Base-by-base conservation (phyloP, 2,329 filamentous ascomycete species). In the Exophiala sp. region DNA sequence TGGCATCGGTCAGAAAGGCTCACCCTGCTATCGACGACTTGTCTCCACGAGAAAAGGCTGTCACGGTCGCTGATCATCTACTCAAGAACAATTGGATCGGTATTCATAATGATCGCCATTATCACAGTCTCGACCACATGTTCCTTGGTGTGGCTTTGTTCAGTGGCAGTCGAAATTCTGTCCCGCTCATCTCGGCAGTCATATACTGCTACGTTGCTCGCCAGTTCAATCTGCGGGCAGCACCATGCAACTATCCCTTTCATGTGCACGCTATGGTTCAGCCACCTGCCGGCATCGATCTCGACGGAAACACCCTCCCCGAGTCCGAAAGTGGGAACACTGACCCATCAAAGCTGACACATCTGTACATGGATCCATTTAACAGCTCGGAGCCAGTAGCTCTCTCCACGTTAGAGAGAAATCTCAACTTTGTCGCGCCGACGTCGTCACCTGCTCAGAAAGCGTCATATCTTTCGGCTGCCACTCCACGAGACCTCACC, bases 151-250 rank as follows among this genome's bases (percentile, higher is more conserved):
- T 95, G 57, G 89, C 88, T 3, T 75, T 97, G 40, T 84, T 83
- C 34, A 84, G 88, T 46, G 73, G 81, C 5, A 78, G 81, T 0
- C 90, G 95, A 65, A 85, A 88, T 24, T 92, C 91, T 1, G 78
- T 96, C 7, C 94, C 92, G 1, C 78, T 96, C 47, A 87, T 96
- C 57, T 94, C 90, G 1, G 87, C 87, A 51, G 87, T 86, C 55
- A 95, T 97, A 58, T 99, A 87, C 71, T 94, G 88, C 65, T 85
- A 84, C 53, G 70, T 97, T 12, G 91, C 90, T 1, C 78, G 82
- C 50, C 80, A 87, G 35, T 68, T 96, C 10, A 88, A 87, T 1
- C 71, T 99, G 43, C 80, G 86, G 62, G 89, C 91, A 0, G 82
- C 84, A 33, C 90, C 88, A 50, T 92, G 88, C 62, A 85, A 87